These are phyloP conservation scores for Fusarium keratoplasticum DNA, from an alignment of 2,329 filamentous ascomycete species.

Conservation along the genomic window DNA sequence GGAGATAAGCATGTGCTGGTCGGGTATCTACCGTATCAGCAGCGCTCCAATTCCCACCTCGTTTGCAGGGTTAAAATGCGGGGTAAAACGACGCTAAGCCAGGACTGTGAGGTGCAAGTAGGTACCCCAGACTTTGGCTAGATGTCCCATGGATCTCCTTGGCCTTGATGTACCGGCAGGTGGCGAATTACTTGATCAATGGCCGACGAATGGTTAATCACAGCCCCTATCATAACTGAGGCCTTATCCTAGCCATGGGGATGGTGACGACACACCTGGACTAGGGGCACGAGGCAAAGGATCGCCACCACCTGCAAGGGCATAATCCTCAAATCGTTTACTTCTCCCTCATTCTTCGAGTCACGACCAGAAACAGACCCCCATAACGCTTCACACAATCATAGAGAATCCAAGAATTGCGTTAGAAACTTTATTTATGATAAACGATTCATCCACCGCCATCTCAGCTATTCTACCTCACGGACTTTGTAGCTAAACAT, in stretches of 20 bases:
- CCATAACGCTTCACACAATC: not conserved
- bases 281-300: not conserved
- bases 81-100: not conserved
- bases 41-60: not conserved
- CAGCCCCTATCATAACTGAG: not conserved
- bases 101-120: not conserved
- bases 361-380: not conserved
- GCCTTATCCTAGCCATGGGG: not conserved
- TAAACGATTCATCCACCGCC: not conserved
- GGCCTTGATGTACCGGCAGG: not conserved
- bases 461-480: conserved; percentile 5
- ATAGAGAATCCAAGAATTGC: not conserved
- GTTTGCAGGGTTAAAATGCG: not conserved
- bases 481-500: conserved; percentile 45
- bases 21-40: not conserved
- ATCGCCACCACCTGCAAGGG: not conserved
- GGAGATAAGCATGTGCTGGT: not conserved
- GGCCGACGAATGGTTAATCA: not conserved
- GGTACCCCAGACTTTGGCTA: not conserved
- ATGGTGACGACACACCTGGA: not conserved
- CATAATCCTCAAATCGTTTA: not conserved
- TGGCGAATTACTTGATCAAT: not conserved
- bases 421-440: not conserved
- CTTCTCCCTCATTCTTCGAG: not conserved
- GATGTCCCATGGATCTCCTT: not conserved